These are phyloP conservation scores for Uronychia setigera DNA, from an alignment of 73 alveolate species.

Conservation along the genomic window DNA sequence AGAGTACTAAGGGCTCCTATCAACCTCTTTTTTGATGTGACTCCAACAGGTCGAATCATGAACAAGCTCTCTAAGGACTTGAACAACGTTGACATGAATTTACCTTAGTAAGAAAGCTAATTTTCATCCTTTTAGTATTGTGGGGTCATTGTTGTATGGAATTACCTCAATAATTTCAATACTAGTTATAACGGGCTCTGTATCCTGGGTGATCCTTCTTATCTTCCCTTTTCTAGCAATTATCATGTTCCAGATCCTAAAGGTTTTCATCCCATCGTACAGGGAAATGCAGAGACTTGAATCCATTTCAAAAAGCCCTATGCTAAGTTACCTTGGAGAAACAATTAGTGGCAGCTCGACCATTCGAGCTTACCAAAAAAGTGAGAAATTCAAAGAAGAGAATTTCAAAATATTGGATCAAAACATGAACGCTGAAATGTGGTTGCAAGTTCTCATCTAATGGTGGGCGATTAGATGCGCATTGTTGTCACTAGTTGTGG, in stretches of 20 bases:
- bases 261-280: constrained; percentile 36
- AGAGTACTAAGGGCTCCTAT: constrained; percentile 89
- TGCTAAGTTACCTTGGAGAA: constrained; percentile 88
- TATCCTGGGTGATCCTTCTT: neutral
- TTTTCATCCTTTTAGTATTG: neutral
- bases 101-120: constrained; percentile 3
- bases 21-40: constrained; percentile 86
- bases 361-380: constrained; percentile 84
- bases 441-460: constrained; percentile 11
- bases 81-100: constrained; percentile 2
- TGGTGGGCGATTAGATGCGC: constrained; percentile 59
- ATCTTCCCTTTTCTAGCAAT: constrained; percentile 5
- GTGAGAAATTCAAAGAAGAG: constrained; percentile 33
- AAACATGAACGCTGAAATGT: constrained; percentile 43
- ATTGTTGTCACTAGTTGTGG: constrained; percentile 17
- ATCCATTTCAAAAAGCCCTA: constrained; percentile 87
- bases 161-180: neutral
- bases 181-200: neutral
- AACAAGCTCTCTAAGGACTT: constrained; percentile 81
- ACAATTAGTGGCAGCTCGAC: constrained; percentile 86
- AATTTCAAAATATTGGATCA: constrained; percentile 53
- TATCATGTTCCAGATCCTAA: neutral
- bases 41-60: constrained; percentile 90
- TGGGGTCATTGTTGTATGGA: neutral
- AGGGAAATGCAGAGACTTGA: constrained; percentile 90